Base-by-base conservation (phyloP, 164 flowering plant species). In the Magnolia changhungtana region DNA sequence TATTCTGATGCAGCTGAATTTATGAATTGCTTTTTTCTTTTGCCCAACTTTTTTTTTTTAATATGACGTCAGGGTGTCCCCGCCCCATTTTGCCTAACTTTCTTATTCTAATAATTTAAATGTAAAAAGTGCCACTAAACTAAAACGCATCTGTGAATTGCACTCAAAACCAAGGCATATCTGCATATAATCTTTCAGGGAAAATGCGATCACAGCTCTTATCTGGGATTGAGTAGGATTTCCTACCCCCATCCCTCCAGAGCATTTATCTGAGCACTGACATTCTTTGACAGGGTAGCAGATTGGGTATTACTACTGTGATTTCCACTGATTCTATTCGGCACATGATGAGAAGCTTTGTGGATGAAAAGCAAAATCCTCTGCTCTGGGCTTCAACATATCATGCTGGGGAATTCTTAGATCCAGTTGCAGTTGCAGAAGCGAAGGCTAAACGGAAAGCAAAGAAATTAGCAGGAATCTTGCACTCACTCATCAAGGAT, bases 321-420 rank as follows among this genome's bases (percentile, higher is more conserved):
- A 76, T 93, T 72, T 93, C 98, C 27, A 93, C 96, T 0, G 98
- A 93, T 78, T 93, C 98, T 16, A 90, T 93, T 63, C 85, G 98
- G 68, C 98, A 93, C 84, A 93, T 93, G 98, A 93, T 92, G 98
- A 85, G 98, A 83, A 90, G 98, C 81, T 93, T 92, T 81, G 95
- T 86, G 24, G 90, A 89, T 82, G 98, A 91, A 82, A 89, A 92
- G 76, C 78, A 93, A 82, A 93, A 92, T 71, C 96, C 98, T 72
- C 75, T 93, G n/a, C 86, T 90, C 8, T 93, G 96, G 98, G 88
- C 98, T 69, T 93, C 96, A 65, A 93, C 98, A 13, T 93, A 93
- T 79, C 98, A 93, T 87, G 98, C 98, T 67, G 98, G 96, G 70
- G 98, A 93, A 71, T 88, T 10, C 75, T 80, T 93, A 80, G 96